phyloP scores from a whole-genome alignment of 2,329 filamentous ascomycete species.

The Aspergillus sp. region DNA sequence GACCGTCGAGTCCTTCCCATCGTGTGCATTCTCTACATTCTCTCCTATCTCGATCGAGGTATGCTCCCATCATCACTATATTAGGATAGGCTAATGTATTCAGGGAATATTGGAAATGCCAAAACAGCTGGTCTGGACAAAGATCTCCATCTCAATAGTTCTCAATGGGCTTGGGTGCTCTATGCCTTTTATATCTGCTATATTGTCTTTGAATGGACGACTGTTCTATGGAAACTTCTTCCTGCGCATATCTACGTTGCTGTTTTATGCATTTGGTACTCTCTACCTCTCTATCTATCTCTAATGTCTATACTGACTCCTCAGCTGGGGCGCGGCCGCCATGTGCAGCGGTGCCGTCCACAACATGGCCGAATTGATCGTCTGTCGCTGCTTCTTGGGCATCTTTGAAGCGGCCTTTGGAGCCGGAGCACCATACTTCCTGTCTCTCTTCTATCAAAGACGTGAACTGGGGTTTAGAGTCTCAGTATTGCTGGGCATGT shows the following conservation, averaged over 20 bases:
- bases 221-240: conserved; percentile 19
- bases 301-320: background rate
- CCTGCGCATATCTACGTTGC: conserved; percentile 19
- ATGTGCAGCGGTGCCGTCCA: conserved; percentile 20
- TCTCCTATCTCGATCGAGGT: conserved; percentile 21
- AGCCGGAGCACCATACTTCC: conserved; percentile 23
- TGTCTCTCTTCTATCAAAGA: conserved; percentile 49
- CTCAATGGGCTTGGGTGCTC: conserved; percentile 21
- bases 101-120: conserved; percentile 20
- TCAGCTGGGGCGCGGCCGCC: conserved; percentile 19
- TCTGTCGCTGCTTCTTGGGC: conserved; percentile 15
- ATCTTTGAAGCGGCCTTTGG: conserved; percentile 19
- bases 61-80: background rate
- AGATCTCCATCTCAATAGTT: conserved; percentile 12
- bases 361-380: conserved; percentile 15
- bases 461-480: conserved; percentile 45
- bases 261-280: conserved; percentile 15
- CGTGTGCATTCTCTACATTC: conserved; percentile 18
- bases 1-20: conserved; percentile 17
- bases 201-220: conserved; percentile 21
- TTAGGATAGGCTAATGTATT: background rate
- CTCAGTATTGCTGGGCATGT: conserved; percentile 42
- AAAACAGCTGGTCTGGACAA: conserved; percentile 17
- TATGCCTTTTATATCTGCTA: conserved; percentile 22
- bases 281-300: background rate